A percentile compares a stretch with the other conserved stretches of the same genome.
Conservation (phyloP, 2,329 filamentous ascomycete genomes). For the Tetracladium maxilliforme region DNA sequence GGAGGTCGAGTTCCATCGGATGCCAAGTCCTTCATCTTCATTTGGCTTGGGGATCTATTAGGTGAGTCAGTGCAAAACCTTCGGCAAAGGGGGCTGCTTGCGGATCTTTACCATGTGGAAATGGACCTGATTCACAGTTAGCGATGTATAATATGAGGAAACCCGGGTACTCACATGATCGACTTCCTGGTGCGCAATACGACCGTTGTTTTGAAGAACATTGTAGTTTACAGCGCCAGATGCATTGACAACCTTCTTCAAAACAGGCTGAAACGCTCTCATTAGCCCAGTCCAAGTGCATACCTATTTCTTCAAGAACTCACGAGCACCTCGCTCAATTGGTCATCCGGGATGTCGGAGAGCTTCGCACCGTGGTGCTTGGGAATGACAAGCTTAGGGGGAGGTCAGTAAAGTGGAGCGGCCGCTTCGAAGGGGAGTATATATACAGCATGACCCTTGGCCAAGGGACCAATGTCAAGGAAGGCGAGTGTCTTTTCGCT, state of each 20-base stretch:
- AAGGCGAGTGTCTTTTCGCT: conserved; percentile 89
- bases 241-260: conserved; percentile 74
- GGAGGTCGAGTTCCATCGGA: conserved; percentile 64
- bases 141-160: background rate
- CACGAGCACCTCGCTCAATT: conserved; percentile 69
- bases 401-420: conserved; percentile 2
- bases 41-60: conserved; percentile 85
- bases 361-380: conserved; percentile 91
- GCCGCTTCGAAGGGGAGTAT: background rate
- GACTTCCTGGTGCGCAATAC: conserved; percentile 81
- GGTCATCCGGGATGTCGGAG: conserved; percentile 81
- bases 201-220: conserved; percentile 90
- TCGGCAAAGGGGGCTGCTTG: conserved; percentile 3
- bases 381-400: conserved; percentile 73
- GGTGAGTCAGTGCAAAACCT: conserved; percentile 2
- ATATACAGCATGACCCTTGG: conserved; percentile 75
- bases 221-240: conserved; percentile 75
- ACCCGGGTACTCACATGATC: conserved; percentile 66
- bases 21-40: conserved; percentile 59
- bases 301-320: conserved; percentile 11
- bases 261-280: conserved; percentile 43
- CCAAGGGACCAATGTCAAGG: conserved; percentile 86
- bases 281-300: conserved; percentile 6
- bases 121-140: conserved; percentile 46
- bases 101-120: conserved; percentile 68